Base-by-base conservation (phyloP, 169 alveolate species). In the Eimeria maxima region DNA sequence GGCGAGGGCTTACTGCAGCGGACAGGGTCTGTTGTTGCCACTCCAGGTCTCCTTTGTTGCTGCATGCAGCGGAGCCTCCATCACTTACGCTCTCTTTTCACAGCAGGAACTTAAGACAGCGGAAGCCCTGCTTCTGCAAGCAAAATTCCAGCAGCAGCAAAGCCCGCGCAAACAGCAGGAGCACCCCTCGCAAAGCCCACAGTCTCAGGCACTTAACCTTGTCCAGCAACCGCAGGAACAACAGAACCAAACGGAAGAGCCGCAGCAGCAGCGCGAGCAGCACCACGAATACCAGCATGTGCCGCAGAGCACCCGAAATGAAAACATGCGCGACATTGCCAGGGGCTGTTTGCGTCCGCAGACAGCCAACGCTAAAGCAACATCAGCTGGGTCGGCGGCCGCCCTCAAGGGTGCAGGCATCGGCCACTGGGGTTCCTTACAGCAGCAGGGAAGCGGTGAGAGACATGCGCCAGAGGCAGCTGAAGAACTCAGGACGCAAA, bases 21-120 rank as follows among this genome's bases (percentile, higher is more conserved):
- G 92, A 10, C 63, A 50, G 22, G 76, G 92, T n/a, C 57, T 84
- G 92, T 53, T 84, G 78, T 38, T 84, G 92, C 92, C 92, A 22
- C 60, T 84, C 78, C 92, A 84, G 76, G 60, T 84, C 8, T 55
- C 92, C 10, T 57, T 84, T 53, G 76, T 78, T 44, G 92, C 78
- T 57, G 78, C 76, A 14, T 84, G 80, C 78, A 84, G 92, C 76
- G 92, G 92, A 4, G 76, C 65, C 50, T 84, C 76, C 38, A 55
- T 84, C 20, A 84, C 92, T 4, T 84, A 84, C 22, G 92, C 80
- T 3, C 92, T 84, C 50, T 84, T 84, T 55, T 53, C 92, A 60
- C 78, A 84, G 76, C 92, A 84, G 47, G 80, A 84, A 42, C 73
- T 84, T 33, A 53, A 55, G 57, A 78, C 92, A 4, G 92, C 92